Percentiles rank a stretch among this genome's conserved stretches.
Evolutionary conservation across 208 protist genomes (phyloP).

Genomic region (Leishmania arabica): DNA sequence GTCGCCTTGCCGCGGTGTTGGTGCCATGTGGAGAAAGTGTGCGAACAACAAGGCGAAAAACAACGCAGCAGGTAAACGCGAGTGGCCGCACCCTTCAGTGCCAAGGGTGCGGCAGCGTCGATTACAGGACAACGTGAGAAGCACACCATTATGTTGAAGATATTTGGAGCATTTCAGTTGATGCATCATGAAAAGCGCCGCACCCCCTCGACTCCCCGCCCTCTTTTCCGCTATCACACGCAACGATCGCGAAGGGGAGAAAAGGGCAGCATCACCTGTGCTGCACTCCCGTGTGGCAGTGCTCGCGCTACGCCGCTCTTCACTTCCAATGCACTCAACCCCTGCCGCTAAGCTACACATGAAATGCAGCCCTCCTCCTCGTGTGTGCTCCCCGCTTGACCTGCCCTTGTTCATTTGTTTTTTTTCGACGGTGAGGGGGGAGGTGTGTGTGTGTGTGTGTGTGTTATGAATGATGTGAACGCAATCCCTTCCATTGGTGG

Average conservation of each 20-base stretch:
- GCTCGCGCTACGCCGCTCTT: conserved; percentile 4
- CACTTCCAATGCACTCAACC: neutral
- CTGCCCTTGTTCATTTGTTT: too few relatives aligned
- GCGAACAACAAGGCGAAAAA: neutral
- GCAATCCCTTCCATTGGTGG: neutral
- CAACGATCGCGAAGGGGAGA: neutral
- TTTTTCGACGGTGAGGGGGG: neutral
- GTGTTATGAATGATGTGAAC: neutral
- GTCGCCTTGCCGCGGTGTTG: neutral
- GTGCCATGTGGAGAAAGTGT: neutral
- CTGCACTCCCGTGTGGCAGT: neutral
- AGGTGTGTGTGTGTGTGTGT: neutral
- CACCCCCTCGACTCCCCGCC: neutral
- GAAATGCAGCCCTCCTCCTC: neutral
- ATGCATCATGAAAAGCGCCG: neutral
- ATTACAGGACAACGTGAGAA: neutral
- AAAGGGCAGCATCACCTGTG: neutral
- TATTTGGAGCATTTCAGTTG: neutral
- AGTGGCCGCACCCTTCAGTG: neutral
- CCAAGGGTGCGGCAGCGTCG: neutral
- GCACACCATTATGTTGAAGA: neutral
- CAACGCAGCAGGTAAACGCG: neutral
- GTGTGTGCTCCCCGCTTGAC: neutral
- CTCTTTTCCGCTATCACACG: neutral
- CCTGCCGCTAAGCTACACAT: neutral